Conservation (phyloP, 805 yeast species). For the Maudiozyma serrabonitensis region DNA sequence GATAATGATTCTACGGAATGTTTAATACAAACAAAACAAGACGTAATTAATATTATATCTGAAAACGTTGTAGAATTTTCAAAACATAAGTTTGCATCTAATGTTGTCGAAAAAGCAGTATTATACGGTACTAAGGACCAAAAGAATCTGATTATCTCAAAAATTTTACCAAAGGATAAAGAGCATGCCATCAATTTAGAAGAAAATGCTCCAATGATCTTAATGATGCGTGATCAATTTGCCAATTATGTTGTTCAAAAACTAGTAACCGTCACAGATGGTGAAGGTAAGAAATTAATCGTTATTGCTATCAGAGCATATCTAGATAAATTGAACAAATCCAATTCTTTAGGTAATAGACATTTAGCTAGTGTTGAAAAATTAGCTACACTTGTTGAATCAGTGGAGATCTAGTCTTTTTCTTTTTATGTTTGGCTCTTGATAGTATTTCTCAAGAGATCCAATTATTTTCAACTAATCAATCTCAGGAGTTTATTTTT, state of each 20-base stretch:
- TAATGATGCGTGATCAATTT: constrained; percentile 96
- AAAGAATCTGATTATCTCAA: constrained; percentile 51
- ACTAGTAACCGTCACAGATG: constrained; percentile 71
- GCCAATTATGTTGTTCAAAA: constrained; percentile 97
- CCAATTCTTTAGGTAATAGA: constrained; percentile 26
- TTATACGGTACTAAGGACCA: constrained; percentile 58
- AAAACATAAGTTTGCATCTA: constrained; percentile 95
- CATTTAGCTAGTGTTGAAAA: constrained; percentile 31
- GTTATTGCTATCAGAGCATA: constrained; percentile 73
- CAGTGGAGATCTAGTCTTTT: constrained; percentile 11
- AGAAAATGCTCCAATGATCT: constrained; percentile 63
- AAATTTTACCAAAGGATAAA: constrained; percentile 49
- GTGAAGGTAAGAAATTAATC: constrained; percentile 56
- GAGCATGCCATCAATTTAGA: constrained; percentile 38
- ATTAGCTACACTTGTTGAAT: constrained; percentile 26
- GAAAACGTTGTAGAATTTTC: constrained; percentile 71
- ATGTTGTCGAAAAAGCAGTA: constrained; percentile 92
- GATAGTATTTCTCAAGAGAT: too few species aligned
- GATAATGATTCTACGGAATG: constrained; percentile 31
- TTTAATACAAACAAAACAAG: constrained; percentile 22
- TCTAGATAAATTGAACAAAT: constrained; percentile 42
- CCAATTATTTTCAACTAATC: too few species aligned
- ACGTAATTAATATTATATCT: constrained; percentile 57
- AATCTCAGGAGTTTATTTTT: too few species aligned
- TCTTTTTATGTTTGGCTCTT: too few species aligned